phyloP scores from a whole-genome alignment of 345 rosid genomes.

The Trapa bicornis region DNA sequence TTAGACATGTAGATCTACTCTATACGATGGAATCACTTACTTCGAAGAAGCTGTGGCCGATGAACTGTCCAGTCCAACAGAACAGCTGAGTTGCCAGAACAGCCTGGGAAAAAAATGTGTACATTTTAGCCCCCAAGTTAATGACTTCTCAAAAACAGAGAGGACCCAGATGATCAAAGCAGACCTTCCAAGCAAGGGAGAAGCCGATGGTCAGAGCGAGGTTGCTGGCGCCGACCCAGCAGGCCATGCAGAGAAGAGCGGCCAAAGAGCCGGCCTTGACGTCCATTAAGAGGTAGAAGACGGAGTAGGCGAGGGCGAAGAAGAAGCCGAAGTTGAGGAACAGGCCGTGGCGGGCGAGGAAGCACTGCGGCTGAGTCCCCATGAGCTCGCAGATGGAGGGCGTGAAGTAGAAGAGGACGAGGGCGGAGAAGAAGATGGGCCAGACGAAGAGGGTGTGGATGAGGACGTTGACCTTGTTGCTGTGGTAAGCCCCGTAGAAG shows the following conservation, averaged over 20 bases:
- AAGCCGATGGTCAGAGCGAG: constrained; percentile 10
- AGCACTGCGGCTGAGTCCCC: constrained; percentile 23
- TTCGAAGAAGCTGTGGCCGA: constrained; percentile 88
- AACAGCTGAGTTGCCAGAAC: constrained; percentile 52
- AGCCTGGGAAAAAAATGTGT: constrained; percentile 24
- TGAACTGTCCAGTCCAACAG: constrained; percentile 70
- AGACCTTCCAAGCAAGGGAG: constrained; percentile 12
- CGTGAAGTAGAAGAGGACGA: constrained; percentile 48
- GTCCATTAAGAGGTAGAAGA: constrained; percentile 54
- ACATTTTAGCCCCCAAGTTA: not conserved
- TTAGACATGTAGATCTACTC: not conserved
- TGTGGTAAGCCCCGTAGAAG: constrained; percentile 87
- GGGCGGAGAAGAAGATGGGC: constrained; percentile 65
- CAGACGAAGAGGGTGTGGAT: constrained; percentile 74
- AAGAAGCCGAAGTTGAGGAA: constrained; percentile 50
- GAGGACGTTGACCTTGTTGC: constrained; percentile 51
- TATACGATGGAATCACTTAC: constrained; percentile 17
- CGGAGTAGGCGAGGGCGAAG: constrained; percentile 37
- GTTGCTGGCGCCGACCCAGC: constrained; percentile 11
- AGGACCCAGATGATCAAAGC: not conserved
- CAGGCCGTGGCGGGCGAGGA: constrained; percentile 25
- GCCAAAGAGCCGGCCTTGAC: constrained; percentile 67
- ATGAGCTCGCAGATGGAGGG: constrained; percentile 34
- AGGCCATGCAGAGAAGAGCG: constrained; percentile 56
- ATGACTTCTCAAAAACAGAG: not conserved